Evolutionary conservation across 2,329 filamentous ascomycete genomes (phyloP).

Genomic region (Alternaria viburni): DNA sequence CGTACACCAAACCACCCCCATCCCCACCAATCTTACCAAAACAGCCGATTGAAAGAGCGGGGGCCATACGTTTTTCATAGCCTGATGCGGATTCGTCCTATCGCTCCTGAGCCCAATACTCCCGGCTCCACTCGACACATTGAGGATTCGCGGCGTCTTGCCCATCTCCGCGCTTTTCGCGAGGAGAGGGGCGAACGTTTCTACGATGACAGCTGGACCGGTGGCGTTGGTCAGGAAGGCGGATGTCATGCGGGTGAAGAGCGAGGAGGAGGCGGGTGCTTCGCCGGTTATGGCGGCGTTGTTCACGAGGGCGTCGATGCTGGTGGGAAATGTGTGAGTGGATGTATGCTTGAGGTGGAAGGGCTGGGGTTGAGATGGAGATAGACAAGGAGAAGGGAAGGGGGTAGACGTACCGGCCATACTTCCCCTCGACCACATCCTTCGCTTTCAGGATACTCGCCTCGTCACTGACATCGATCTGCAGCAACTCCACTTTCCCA

Average conservation of each 20-base stretch:
- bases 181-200: conserved; percentile 21
- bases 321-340: neutral
- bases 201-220: conserved; percentile 16
- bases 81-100: conserved; percentile 20
- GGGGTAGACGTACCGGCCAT: conserved; percentile 24
- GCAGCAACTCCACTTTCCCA: conserved; percentile 44
- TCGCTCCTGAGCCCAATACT: conserved; percentile 37
- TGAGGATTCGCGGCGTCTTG: conserved; percentile 35
- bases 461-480: conserved; percentile 52
- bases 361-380: too few species aligned
- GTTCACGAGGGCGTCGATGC: conserved; percentile 47
- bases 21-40: neutral
- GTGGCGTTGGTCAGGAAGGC: conserved; percentile 32
- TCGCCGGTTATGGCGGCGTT: conserved; percentile 41
- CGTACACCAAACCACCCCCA: neutral
- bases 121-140: conserved; percentile 39
- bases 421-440: conserved; percentile 22
- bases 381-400: too few species aligned
- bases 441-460: conserved; percentile 49
- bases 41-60: neutral
- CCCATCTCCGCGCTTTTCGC: conserved; percentile 13
- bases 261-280: neutral
- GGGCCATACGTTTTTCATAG: conserved; percentile 8
- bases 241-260: conserved; percentile 24
- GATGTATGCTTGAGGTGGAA: too few species aligned